Percentiles rank a stretch among this genome's conserved stretches.
Evolutionary conservation across 1,284 basidiomycete genomes (phyloP).

Genomic region (Heterobasidion parviporum): DNA sequence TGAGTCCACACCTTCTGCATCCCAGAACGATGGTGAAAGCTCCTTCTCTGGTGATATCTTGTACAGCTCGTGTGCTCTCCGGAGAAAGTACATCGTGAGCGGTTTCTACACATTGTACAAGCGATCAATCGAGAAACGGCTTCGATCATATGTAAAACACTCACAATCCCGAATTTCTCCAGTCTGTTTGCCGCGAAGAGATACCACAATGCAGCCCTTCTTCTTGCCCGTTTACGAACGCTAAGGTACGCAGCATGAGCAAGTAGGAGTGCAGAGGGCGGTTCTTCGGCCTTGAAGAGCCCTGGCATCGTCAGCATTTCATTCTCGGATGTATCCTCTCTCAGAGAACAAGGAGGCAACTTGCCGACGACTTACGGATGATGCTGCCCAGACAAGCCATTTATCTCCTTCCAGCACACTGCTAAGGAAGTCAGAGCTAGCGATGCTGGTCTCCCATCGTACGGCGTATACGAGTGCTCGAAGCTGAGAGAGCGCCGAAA

Average conservation of each 20-base stretch:
- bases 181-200: constrained; percentile 61
- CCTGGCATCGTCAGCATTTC: background rate
- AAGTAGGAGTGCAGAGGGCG: constrained; percentile 63
- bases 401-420: constrained; percentile 60
- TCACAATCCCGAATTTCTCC: constrained; percentile 73
- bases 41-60: constrained; percentile 37
- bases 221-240: constrained; percentile 40
- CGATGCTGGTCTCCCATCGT: constrained; percentile 66
- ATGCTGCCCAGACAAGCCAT: constrained; percentile 77
- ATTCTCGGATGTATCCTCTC: background rate
- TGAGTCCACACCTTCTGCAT: constrained; percentile 46
- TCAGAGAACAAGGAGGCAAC: background rate
- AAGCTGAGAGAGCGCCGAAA: constrained; percentile 53
- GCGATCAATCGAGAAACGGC: constrained; percentile 2
- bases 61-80: constrained; percentile 57
- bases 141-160: constrained; percentile 19
- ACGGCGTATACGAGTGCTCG: constrained; percentile 57
- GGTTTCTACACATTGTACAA: constrained; percentile 49
- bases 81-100: constrained; percentile 70
- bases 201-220: constrained; percentile 71
- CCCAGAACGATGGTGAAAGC: constrained; percentile 73
- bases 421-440: constrained; percentile 46
- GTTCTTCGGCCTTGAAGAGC: constrained; percentile 62
- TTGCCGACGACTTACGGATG: constrained; percentile 44
- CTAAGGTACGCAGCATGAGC: constrained; percentile 70